Base-by-base conservation (phyloP, 192 early-diverging fungal genomes). In the Mortierella alpina region DNA sequence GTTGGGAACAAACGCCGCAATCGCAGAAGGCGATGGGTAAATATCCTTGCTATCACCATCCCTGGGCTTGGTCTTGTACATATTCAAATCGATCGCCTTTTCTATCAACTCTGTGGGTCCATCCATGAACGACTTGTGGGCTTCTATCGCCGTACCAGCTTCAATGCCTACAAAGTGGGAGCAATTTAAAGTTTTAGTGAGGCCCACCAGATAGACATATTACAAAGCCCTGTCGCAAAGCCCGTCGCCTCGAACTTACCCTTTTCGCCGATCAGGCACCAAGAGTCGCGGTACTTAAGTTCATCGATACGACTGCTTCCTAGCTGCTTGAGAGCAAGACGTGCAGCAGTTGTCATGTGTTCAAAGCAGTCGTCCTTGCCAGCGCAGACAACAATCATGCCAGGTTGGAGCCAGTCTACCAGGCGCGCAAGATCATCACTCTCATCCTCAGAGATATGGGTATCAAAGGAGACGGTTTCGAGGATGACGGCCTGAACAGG, bases 221-320 rank as follows among this genome's bases (percentile, higher is more conserved):
- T 23, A 42, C 31, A 17, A 70, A 63, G 14, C 31, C 31, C 31
- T 31, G 31, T 50, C 23, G 10, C 31, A 56, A 46, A 39, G 14
- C 17, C 12, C 9, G 18, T 17, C 31, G 7, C 20, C 15, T 44
- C 14, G 7, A 17, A 44, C 40, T 89, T 88, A 66, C 91, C 91
- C 82, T 94, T 94, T 63, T 93, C 88, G 5, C 91, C 91, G 82
- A 96, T 90, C n/a, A 96, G 49, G 59, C 90, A 93, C 89, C 90
- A 96, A 20, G 93, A 94, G 63, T 96, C 95, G 53, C 94, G 90
- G 75, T 93, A 94, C 44, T 82, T 65, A 39, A 93, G 53, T 2
- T 92, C 52, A 10, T 84, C 73, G 59, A 94, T 86, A 22, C 62
- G 70, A 1, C 67, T 60, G 45, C 88, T 86, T 2, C 95, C 95